Percentiles rank a stretch among this genome's conserved stretches.
These are phyloP conservation scores for Mycena crocata DNA, from an alignment of 768 basidiomycete genomes.

Conservation along the genomic window DNA sequence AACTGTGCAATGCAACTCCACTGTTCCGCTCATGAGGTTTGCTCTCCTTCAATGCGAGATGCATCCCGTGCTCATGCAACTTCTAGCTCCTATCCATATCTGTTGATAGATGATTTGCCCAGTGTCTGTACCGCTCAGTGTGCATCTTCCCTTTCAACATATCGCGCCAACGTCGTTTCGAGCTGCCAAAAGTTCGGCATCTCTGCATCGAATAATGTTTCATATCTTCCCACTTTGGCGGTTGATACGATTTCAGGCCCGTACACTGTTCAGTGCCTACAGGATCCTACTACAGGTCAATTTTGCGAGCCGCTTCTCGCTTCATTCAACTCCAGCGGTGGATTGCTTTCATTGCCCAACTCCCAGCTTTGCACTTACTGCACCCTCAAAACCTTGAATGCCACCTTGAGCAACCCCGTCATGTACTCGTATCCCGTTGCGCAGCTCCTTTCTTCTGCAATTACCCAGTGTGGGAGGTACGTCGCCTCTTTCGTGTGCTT, in stretches of 20 bases:
- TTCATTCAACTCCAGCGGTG: constrained; percentile 32
- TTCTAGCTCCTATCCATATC: neutral
- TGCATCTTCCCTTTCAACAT: constrained; percentile 16
- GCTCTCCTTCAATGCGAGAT: neutral
- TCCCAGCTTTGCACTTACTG: constrained; percentile 40
- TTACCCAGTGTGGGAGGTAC: constrained; percentile 33
- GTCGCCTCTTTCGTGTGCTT: neutral
- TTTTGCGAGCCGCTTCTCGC: constrained; percentile 35
- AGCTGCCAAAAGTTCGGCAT: neutral
- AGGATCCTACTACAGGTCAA: constrained; percentile 30
- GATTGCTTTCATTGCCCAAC: constrained; percentile 35
- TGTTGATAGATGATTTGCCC: neutral
- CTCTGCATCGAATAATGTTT: constrained; percentile 4
- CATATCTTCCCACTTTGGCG: constrained; percentile 35
- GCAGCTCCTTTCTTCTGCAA: constrained; percentile 27
- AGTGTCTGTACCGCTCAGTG: constrained; percentile 16
- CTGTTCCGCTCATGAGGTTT: constrained; percentile 16
- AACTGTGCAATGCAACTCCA: constrained; percentile 18
- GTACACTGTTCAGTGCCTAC: constrained; percentile 38
- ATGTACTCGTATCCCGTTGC: constrained; percentile 32
- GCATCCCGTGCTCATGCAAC: neutral
- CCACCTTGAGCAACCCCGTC: constrained; percentile 35
- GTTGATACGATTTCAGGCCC: constrained; percentile 38
- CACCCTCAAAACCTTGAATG: constrained; percentile 36
- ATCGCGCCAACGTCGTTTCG: constrained; percentile 13